Percentiles rank a stretch among this genome's conserved stretches.
phyloP scores from a whole-genome alignment of 225 moss, liverwort and hornwort genomes.

The Takakia lepidozioides region DNA sequence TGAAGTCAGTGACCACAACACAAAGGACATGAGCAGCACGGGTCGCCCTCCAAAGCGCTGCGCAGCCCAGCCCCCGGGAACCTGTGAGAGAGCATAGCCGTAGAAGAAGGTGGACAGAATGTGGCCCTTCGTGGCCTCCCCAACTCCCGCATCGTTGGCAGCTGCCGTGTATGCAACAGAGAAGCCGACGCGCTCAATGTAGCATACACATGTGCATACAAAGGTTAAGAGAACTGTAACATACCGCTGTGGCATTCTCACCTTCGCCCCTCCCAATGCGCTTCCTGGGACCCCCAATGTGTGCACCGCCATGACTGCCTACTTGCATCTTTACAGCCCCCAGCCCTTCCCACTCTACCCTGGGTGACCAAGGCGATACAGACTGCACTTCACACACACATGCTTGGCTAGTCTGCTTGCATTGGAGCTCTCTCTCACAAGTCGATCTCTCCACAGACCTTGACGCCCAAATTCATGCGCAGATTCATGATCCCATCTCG shows the following conservation, averaged over 20 bases:
- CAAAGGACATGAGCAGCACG: conserved; percentile 77
- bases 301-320: conserved; percentile 40
- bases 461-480: too few relatives aligned
- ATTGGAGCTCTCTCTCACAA: too few relatives aligned
- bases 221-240: conserved; percentile 88
- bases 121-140: conserved; percentile 80
- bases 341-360: too few relatives aligned
- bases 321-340: conserved; percentile 37
- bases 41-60: conserved; percentile 89
- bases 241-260: conserved; percentile 78
- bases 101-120: conserved; percentile 89
- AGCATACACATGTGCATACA: conserved; percentile 92
- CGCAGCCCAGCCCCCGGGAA: conserved; percentile 97
- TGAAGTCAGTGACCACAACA: conserved; percentile 82
- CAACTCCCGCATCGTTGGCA: conserved; percentile 77
- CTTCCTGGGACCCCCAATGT: conserved; percentile 16
- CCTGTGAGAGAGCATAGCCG: conserved; percentile 88
- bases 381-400: too few relatives aligned
- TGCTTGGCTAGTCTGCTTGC: too few relatives aligned
- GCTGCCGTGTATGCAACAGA: conserved; percentile 93
- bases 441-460: too few relatives aligned
- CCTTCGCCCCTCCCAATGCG: conserved; percentile 10
- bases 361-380: too few relatives aligned
- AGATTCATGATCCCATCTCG: too few relatives aligned
- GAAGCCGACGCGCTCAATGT: conserved; percentile 94